Conservation (phyloP, 106 monocot genomes). For the Narthecium ossifragum region DNA sequence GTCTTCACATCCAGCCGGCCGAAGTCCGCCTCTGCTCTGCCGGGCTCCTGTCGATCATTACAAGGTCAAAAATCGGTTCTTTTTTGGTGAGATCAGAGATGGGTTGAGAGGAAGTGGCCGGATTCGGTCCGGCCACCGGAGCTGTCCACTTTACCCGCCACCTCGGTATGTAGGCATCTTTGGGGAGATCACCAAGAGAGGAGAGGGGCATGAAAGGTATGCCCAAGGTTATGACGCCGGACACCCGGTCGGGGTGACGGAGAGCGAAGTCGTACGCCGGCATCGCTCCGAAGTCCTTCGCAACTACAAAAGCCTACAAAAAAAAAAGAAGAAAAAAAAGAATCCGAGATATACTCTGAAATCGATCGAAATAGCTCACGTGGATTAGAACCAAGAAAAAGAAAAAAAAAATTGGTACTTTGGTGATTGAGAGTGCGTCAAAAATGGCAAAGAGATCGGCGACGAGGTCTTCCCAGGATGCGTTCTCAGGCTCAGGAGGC, state of each 20-base stretch:
- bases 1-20: constrained; percentile 32
- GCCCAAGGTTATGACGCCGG: constrained; percentile 25
- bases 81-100: too few species aligned
- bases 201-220: constrained; percentile 15
- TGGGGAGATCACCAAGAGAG: neutral
- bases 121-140: too few species aligned
- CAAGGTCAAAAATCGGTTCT: too few species aligned
- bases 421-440: constrained; percentile 28
- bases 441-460: constrained; percentile 48
- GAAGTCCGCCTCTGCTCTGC: constrained; percentile 34
- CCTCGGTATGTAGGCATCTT: constrained; percentile 24
- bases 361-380: too few species aligned
- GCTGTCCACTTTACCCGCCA: constrained; percentile 51
- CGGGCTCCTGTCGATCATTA: constrained; percentile 18
- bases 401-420: constrained; percentile 9
- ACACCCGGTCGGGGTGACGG: constrained; percentile 12
- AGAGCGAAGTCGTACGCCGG: constrained; percentile 20
- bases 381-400: too few species aligned
- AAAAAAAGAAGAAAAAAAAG: too few species aligned
- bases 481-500: constrained; percentile 25
- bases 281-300: constrained; percentile 36
- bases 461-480: constrained; percentile 26
- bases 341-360: too few species aligned
- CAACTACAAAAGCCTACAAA: constrained; percentile 37
- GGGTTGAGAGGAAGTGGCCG: too few species aligned